These are phyloP conservation scores for Wallacemonas sp. DNA, from an alignment of 208 protist genomes.

Conservation along the genomic window DNA sequence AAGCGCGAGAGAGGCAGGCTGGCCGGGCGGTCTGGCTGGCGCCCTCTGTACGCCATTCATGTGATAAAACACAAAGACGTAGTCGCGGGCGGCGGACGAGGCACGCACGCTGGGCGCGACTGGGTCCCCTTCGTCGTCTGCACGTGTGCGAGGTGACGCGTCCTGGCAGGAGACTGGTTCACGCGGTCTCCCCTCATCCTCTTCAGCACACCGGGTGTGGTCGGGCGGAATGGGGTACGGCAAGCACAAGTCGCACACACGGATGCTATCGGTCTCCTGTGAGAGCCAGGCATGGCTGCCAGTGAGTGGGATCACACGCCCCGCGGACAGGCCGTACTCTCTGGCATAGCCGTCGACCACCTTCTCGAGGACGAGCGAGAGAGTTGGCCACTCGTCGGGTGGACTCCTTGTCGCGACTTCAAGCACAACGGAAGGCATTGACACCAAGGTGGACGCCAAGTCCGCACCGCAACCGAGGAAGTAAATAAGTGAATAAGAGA, in stretches of 20 bases:
- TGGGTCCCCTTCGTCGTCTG: neutral
- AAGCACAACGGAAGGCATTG: slow-evolving; percentile 28
- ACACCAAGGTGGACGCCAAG: neutral
- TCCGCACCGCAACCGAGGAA: neutral
- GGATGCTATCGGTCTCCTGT: neutral
- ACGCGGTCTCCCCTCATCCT: slow-evolving; percentile 16
- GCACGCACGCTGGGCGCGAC: no score
- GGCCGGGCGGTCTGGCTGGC: no score
- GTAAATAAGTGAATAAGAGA: no score
- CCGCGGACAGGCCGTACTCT: neutral
- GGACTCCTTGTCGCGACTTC: slow-evolving; percentile 44
- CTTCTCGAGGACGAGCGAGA: slow-evolving; percentile 25
- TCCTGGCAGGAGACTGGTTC: slow-evolving; percentile 16
- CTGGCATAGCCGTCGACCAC: neutral
- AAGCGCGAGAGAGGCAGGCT: no score
- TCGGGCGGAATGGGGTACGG: neutral
- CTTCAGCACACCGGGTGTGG: neutral
- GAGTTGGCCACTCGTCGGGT: slow-evolving; percentile 29
- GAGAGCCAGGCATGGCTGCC: neutral
- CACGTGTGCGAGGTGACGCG: no score
- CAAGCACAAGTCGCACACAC: neutral
- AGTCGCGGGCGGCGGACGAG: neutral
- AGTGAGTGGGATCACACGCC: neutral
- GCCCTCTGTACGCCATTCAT: neutral
- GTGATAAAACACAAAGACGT: slow-evolving; percentile 7